These are phyloP conservation scores for Marasmius tenuissimus DNA, from an alignment of 1,284 basidiomycete species.

Conservation along the genomic window DNA sequence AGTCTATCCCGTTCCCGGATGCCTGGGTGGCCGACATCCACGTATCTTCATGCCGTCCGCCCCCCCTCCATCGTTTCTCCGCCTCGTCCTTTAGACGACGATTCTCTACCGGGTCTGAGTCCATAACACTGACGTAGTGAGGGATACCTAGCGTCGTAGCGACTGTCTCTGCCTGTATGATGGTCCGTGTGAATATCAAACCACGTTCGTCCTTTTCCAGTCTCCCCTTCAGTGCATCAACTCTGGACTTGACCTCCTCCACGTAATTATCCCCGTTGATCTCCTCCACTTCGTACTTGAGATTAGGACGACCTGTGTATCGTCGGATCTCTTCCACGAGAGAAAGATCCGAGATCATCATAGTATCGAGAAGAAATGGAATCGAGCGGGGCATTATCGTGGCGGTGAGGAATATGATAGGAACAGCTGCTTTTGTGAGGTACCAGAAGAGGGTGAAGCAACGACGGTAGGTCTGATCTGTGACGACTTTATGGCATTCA, in stretches of 20 bases:
- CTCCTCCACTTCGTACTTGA: conserved; percentile 4
- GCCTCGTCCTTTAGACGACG: not conserved
- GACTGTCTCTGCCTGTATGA: not conserved
- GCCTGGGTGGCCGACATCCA: conserved; percentile 12
- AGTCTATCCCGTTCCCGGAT: conserved; percentile 14
- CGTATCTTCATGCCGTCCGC: not conserved
- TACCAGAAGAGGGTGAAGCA: conserved; percentile 21
- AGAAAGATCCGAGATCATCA: conserved; percentile 3
- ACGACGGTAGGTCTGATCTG: conserved; percentile 6
- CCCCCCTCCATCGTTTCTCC: conserved; percentile 2
- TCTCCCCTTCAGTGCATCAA: not conserved
- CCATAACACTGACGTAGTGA: not conserved
- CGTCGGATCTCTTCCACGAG: conserved; percentile 12
- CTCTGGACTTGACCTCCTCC: not conserved
- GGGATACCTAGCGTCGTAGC: not conserved
- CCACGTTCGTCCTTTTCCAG: not conserved
- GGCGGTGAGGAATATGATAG: conserved; percentile 19
- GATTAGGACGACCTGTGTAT: conserved; percentile 13
- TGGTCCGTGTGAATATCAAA: conserved; percentile 7
- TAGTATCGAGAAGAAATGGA: not conserved
- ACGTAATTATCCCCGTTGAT: not conserved
- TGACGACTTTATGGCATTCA: conserved; percentile 21
- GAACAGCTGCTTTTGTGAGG: conserved; percentile 11
- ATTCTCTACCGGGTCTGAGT: not conserved
- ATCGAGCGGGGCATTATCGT: conserved; percentile 14